Percentiles rank a stretch among this genome's conserved stretches.
Evolutionary conservation across 306 rosid species (phyloP).

Genomic region (Erythrophleum fordii): DNA sequence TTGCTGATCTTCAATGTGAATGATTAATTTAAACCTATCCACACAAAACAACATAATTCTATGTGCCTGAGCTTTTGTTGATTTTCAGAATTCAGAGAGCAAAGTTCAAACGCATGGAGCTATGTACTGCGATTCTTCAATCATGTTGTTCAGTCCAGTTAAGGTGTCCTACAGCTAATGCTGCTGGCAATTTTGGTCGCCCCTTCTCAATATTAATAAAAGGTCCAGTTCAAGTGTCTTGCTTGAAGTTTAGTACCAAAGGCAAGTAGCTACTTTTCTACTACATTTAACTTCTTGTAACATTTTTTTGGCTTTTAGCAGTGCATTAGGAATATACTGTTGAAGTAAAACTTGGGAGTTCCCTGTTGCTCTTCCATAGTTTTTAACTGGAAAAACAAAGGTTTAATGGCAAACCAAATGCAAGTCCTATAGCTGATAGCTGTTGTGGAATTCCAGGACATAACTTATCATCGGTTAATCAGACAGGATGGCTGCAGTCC

Average conservation of each 20-base stretch:
- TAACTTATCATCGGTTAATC: constrained; percentile 37
- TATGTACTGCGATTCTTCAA: constrained; percentile 14
- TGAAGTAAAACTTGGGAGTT: neutral
- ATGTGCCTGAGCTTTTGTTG: neutral
- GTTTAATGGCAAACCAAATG: neutral
- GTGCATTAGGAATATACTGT: neutral
- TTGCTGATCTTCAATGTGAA: neutral
- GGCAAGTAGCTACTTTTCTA: constrained; percentile 28
- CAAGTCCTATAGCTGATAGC: neutral
- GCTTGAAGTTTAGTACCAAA: constrained; percentile 32
- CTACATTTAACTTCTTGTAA: neutral
- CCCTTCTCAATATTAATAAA: constrained; percentile 33
- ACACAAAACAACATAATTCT: neutral
- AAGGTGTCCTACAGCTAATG: neutral
- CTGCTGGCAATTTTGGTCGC: neutral
- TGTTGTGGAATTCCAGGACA: constrained; percentile 46
- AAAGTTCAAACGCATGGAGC: constrained; percentile 33
- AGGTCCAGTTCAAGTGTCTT: constrained; percentile 30
- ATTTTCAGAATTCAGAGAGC: neutral
- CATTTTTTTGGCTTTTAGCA: no score
- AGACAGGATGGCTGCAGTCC: constrained; percentile 34
- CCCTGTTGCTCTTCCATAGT: neutral
- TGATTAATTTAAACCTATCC: neutral
- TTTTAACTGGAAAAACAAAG: neutral
- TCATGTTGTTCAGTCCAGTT: constrained; percentile 38